Evolutionary conservation across 73 alveolate species (phyloP).

Genomic region (Uronychia setigera): DNA sequence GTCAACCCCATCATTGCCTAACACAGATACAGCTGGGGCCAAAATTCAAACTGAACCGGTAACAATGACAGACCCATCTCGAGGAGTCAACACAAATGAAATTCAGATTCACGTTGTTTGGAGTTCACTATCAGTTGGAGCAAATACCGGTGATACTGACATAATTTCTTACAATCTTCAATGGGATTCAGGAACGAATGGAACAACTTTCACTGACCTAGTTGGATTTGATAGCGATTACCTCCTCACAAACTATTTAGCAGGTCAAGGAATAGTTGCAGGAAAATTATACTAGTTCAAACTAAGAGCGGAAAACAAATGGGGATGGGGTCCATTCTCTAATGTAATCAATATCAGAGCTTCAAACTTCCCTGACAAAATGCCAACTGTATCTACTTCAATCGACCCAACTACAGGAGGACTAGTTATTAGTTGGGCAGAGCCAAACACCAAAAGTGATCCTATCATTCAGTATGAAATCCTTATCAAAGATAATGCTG

Average conservation of each 20-base stretch:
- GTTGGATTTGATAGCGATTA: slow-evolving; percentile 16
- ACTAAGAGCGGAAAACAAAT: slow-evolving; percentile 35
- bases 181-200: slow-evolving; percentile 28
- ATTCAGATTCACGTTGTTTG: slow-evolving; percentile 17
- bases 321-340: slow-evolving; percentile 58
- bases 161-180: slow-evolving; percentile 31
- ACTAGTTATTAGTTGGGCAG: slow-evolving; percentile 12
- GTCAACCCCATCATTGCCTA: slow-evolving; percentile 17
- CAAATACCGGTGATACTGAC: slow-evolving; percentile 41
- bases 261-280: not conserved
- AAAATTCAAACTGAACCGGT: slow-evolving; percentile 12
- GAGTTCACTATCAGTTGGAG: not conserved
- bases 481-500: not conserved
- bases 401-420: slow-evolving; percentile 56
- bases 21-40: slow-evolving; percentile 15
- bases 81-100: slow-evolving; percentile 22
- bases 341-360: slow-evolving; percentile 9
- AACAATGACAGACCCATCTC: slow-evolving; percentile 13
- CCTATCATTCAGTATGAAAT: not conserved
- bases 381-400: slow-evolving; percentile 26
- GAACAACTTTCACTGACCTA: slow-evolving; percentile 1
- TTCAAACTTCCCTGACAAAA: slow-evolving; percentile 30
- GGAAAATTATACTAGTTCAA: slow-evolving; percentile 29
- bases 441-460: slow-evolving; percentile 2
- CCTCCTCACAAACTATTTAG: not conserved